Percentiles rank a stretch among this genome's conserved stretches.
Conservation (phyloP, 208 protist genomes). For the Trypanosomatidae sp. region DNA sequence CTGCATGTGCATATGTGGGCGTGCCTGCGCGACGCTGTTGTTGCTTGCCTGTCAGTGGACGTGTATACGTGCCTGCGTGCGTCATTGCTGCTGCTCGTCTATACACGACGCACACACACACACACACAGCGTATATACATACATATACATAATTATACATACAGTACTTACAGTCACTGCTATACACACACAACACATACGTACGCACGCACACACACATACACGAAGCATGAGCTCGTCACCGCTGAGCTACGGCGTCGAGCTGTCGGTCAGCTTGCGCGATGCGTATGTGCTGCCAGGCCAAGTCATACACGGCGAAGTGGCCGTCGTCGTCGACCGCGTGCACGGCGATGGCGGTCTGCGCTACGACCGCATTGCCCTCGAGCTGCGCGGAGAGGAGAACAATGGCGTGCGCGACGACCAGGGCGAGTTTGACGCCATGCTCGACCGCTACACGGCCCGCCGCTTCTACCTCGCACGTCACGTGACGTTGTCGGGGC, state of each 20-base stretch:
- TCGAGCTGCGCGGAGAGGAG: conserved; percentile 25
- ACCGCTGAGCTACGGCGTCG: conserved; percentile 10
- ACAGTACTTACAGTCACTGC: too few relatives aligned
- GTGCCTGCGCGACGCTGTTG: too few relatives aligned
- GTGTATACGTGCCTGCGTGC: too few relatives aligned
- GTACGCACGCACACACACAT: too few relatives aligned
- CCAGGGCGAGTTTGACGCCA: conserved; percentile 37
- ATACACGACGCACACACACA: too few relatives aligned
- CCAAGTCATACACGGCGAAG: conserved; percentile 12
- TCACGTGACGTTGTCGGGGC: conserved; percentile 34
- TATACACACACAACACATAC: too few relatives aligned
- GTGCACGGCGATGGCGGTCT: conserved; percentile 8
- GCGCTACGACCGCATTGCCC: conserved; percentile 16
- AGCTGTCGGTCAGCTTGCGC: conserved; percentile 5
- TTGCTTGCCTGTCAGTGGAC: too few relatives aligned
- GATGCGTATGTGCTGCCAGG: conserved; percentile 10
- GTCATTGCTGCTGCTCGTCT: too few relatives aligned
- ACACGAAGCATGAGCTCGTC: too few relatives aligned
- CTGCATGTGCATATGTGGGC: too few relatives aligned
- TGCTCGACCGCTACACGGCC: conserved; percentile 36
- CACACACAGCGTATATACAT: too few relatives aligned
- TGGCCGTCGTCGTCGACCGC: conserved; percentile 14
- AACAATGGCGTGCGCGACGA: conserved; percentile 34
- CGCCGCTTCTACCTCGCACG: conserved; percentile 36
- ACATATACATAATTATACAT: too few relatives aligned